These are phyloP conservation scores for Babesia ovis DNA, from an alignment of 169 alveolate genomes.

Conservation along the genomic window DNA sequence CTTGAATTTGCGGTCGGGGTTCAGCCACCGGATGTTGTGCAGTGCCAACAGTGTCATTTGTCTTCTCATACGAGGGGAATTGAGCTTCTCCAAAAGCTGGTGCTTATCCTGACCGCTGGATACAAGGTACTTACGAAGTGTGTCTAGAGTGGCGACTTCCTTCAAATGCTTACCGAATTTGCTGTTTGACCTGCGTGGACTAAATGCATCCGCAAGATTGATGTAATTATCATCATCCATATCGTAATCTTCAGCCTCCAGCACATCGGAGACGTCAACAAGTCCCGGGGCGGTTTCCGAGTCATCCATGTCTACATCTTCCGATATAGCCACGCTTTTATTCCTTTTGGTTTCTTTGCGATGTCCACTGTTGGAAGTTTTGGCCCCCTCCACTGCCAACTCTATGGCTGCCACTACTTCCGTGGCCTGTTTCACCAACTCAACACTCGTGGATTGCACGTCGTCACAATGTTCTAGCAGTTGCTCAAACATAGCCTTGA, in stretches of 20 bases:
- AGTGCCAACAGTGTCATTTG: slow-evolving; percentile 13
- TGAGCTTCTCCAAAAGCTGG: slow-evolving; percentile 16
- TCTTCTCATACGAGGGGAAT: slow-evolving; percentile 7
- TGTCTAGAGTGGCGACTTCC: slow-evolving; percentile 12
- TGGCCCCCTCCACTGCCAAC: background rate
- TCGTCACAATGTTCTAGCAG: background rate
- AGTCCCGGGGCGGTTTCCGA: slow-evolving; percentile 18
- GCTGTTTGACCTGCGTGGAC: background rate
- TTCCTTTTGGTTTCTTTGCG: background rate
- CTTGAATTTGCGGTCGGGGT: slow-evolving; percentile 17
- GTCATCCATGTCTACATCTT: background rate
- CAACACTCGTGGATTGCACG: background rate
- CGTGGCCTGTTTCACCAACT: background rate
- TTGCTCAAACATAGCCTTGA: background rate
- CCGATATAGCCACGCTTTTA: background rate
- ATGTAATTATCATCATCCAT: slow-evolving; percentile 4
- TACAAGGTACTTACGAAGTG: slow-evolving; percentile 14
- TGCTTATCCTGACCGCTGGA: background rate
- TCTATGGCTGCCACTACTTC: slow-evolving; percentile 5
- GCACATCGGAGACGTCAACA: slow-evolving; percentile 7
- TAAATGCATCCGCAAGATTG: slow-evolving; percentile 18
- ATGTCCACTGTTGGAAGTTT: background rate
- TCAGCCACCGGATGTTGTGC: slow-evolving; percentile 2
- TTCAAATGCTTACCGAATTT: slow-evolving; percentile 9
- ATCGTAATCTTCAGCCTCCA: background rate